These are phyloP conservation scores for Gentiana macrophylla DNA, from an alignment of 257 asterid species.

Conservation along the genomic window DNA sequence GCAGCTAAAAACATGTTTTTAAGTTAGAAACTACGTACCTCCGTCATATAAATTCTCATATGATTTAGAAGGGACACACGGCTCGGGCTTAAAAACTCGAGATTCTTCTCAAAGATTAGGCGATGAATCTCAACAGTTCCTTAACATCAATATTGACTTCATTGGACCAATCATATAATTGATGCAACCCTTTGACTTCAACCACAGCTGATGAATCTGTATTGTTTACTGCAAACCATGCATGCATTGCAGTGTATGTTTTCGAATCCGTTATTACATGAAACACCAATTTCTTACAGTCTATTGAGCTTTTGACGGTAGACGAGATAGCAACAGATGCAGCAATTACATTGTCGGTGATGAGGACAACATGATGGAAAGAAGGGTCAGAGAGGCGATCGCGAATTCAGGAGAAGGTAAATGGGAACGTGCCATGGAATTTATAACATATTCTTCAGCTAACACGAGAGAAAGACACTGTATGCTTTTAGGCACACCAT, in stretches of 20 bases:
- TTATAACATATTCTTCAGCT: constrained; percentile 71
- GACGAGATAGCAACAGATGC: constrained; percentile 82
- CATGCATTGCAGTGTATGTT: constrained; percentile 74
- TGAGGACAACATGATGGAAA: constrained; percentile 58
- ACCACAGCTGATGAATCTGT: constrained; percentile 37
- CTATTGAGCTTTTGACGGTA: constrained; percentile 33
- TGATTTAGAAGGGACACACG: constrained; percentile 65
- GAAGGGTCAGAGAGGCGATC: constrained; percentile 54
- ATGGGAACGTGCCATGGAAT: constrained; percentile 65
- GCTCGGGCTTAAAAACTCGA: constrained; percentile 52
- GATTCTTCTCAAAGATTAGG: constrained; percentile 39
- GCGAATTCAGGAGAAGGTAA: constrained; percentile 62
- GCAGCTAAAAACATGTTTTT: too few species aligned
- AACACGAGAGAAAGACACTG: constrained; percentile 69
- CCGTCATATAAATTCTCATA: constrained; percentile 76
- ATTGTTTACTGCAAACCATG: constrained; percentile 77
- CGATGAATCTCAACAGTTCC: constrained; percentile 75
- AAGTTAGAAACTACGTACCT: constrained; percentile 27
- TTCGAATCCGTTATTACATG: constrained; percentile 82
- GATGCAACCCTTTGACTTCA: constrained; percentile 82
- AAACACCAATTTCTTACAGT: constrained; percentile 55
- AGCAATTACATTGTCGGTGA: constrained; percentile 84
- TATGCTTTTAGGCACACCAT: constrained; percentile 55
- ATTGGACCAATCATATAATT: constrained; percentile 71
- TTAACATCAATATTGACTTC: constrained; percentile 48